Evolutionary conservation across 2,329 filamentous ascomycete species (phyloP), one percentile per base, ranked within the genome.

Genomic region (Alternaria gansuensis): DNA sequence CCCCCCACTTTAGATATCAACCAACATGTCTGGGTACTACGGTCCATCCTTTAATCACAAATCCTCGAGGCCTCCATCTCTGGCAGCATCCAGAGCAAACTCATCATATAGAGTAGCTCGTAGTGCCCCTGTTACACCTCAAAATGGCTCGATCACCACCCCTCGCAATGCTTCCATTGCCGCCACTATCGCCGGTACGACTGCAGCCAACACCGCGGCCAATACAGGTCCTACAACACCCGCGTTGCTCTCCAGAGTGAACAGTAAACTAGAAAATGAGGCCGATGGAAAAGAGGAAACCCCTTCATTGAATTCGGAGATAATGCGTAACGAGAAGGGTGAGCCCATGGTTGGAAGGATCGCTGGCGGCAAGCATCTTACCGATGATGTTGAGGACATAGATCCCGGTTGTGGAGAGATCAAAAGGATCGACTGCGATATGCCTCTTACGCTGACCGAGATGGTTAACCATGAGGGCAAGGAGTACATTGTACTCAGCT

Each of bases 401-500:
- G 69, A 71, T 29, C 49, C 63, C 3, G 69, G 64, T 24, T 71
- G 69, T 44, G 67, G 69, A 14, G 64, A 64, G 11, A 66, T 71
- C 60, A 71, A 62, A 48, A 65, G 48, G 7, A 62, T 71, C 14
- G 69, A 71, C n/a, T 66, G 68, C 46, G 67, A 71, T 37, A 71
- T 71, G 67, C 67, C 69, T 11, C 51, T 71, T 46, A 70, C 69
- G 3, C 54, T 71, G 43, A 71, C 67, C 2, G 69, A 71, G 51
- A 70, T 65, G 34, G 68, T 71, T 46, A 59, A 65, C 29, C 68
- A 71, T 29, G 52, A 67, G 11, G 69, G 59, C 50, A 71, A 70
- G 31, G 66, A 71, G 11, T 71, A 70, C 53, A 66, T 71, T 23
- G 59, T 71, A 13, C 48, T 71, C 17, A 69, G 63, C 10, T 71